Evolutionary conservation across 1,284 basidiomycete species (phyloP).

Genomic region (Stygiomarasmius scandens): DNA sequence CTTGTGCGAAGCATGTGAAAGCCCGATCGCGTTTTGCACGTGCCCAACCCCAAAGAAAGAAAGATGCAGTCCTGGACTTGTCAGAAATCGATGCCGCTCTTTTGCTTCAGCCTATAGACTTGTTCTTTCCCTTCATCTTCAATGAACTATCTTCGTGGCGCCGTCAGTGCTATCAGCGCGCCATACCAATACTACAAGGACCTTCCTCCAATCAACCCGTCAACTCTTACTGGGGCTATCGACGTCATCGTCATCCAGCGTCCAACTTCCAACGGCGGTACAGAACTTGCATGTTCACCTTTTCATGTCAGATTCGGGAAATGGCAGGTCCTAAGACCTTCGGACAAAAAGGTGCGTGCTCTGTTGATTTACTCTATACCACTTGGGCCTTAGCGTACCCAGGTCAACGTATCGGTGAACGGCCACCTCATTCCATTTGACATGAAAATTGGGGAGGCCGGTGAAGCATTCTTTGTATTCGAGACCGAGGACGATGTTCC

Average conservation of each 20-base stretch:
- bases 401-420: conserved; percentile 86
- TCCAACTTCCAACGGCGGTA: conserved; percentile 61
- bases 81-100: not conserved
- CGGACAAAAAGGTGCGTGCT: conserved; percentile 83
- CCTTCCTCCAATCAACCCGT: conserved; percentile 80
- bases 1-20: too few species aligned
- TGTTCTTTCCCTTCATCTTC: conserved; percentile 2
- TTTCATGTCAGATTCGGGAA: conserved; percentile 99
- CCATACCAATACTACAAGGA: conserved; percentile 88
- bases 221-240: conserved; percentile 94
- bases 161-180: conserved; percentile 77
- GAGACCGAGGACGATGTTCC: conserved; percentile 96
- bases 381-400: not conserved
- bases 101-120: not conserved
- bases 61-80: not conserved
- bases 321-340: conserved; percentile 92
- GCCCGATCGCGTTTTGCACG: not conserved
- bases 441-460: conserved; percentile 99
- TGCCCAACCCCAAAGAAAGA: not conserved
- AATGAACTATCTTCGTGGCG: conserved; percentile 82
- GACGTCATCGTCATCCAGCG: conserved; percentile 93
- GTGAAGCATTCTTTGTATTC: conserved; percentile 98
- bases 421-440: conserved; percentile 84
- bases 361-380: not conserved
- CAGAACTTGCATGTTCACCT: conserved; percentile 88